Evolutionary conservation across 1,284 basidiomycete genomes (phyloP).

Genomic region (Volvariella surrecta): DNA sequence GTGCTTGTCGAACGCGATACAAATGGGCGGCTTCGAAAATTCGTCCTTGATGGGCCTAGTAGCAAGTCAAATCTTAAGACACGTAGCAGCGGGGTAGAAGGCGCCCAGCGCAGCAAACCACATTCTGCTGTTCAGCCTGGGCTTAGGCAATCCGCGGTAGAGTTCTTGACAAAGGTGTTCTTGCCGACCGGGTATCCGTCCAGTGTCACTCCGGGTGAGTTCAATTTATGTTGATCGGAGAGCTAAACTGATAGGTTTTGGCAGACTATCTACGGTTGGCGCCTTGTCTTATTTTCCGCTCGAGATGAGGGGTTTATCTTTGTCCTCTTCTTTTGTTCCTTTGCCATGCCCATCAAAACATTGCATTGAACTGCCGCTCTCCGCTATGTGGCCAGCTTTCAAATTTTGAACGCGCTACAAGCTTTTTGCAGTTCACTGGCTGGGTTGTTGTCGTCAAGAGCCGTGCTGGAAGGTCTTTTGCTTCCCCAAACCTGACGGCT

Average conservation of each 20-base stretch:
- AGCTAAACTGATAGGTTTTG: background rate
- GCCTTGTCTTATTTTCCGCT: background rate
- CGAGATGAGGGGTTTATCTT: slow-evolving; percentile 7
- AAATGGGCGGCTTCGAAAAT: too few species aligned
- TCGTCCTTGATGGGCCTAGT: too few species aligned
- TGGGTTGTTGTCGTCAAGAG: slow-evolving; percentile 52
- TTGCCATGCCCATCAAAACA: background rate
- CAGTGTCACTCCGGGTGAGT: slow-evolving; percentile 48
- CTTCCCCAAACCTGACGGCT: background rate
- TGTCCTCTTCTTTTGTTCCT: background rate
- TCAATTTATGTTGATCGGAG: background rate
- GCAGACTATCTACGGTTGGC: slow-evolving; percentile 27
- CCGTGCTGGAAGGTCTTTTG: slow-evolving; percentile 58
- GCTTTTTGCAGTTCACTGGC: slow-evolving; percentile 63
- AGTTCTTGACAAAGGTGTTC: slow-evolving; percentile 38
- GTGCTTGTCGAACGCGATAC: too few species aligned
- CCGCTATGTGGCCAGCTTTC: slow-evolving; percentile 33
- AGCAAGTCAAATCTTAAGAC: too few species aligned
- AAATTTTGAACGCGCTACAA: slow-evolving; percentile 57
- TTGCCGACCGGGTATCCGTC: slow-evolving; percentile 52
- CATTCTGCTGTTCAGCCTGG: too few species aligned
- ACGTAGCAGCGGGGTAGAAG: too few species aligned
- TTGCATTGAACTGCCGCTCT: slow-evolving; percentile 1
- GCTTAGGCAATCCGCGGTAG: too few species aligned
- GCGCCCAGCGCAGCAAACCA: too few species aligned